These are phyloP conservation scores for Zanthoxylum bungeanum DNA, from an alignment of 345 rosid genomes.

Conservation along the genomic window DNA sequence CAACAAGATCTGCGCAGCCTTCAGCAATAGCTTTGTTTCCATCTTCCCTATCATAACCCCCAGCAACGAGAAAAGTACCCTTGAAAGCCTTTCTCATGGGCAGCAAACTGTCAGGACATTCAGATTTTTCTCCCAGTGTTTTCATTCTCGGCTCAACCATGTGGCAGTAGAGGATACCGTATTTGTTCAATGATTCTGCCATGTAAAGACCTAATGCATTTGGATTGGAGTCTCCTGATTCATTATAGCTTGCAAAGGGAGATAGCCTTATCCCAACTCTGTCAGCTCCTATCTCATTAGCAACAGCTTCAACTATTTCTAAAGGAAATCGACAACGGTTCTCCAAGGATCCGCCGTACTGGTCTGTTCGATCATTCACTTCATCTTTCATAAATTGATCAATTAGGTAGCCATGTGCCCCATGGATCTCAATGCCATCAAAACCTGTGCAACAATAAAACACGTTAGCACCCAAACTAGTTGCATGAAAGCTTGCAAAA, in stretches of 20 bases:
- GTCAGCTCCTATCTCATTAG: slow-evolving; percentile 62
- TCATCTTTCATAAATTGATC: slow-evolving; percentile 80
- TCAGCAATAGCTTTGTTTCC: slow-evolving; percentile 50
- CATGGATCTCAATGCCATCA: slow-evolving; percentile 82
- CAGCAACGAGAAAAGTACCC: slow-evolving; percentile 60
- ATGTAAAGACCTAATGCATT: slow-evolving; percentile 55
- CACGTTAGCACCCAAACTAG: slow-evolving; percentile 18
- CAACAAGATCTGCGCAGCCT: slow-evolving; percentile 52
- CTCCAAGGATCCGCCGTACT: slow-evolving; percentile 65
- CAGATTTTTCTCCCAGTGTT: slow-evolving; percentile 21
- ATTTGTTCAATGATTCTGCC: slow-evolving; percentile 56
- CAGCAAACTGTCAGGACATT: slow-evolving; percentile 32
- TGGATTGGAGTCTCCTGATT: slow-evolving; percentile 63
- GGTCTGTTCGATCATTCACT: slow-evolving; percentile 65
- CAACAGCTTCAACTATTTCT: slow-evolving; percentile 63
- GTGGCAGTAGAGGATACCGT: slow-evolving; percentile 61
- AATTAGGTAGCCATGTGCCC: slow-evolving; percentile 64
- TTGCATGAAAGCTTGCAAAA: too few species aligned
- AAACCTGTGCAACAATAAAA: slow-evolving; percentile 41
- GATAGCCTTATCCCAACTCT: slow-evolving; percentile 71
- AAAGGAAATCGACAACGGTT: slow-evolving; percentile 67
- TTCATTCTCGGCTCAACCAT: slow-evolving; percentile 66
- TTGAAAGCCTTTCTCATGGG: slow-evolving; percentile 67
- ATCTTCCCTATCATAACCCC: slow-evolving; percentile 53
- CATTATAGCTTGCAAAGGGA: slow-evolving; percentile 46